Evolutionary conservation across 352 stramenopile species (phyloP).

Genomic region (Phytophthora meadii): DNA sequence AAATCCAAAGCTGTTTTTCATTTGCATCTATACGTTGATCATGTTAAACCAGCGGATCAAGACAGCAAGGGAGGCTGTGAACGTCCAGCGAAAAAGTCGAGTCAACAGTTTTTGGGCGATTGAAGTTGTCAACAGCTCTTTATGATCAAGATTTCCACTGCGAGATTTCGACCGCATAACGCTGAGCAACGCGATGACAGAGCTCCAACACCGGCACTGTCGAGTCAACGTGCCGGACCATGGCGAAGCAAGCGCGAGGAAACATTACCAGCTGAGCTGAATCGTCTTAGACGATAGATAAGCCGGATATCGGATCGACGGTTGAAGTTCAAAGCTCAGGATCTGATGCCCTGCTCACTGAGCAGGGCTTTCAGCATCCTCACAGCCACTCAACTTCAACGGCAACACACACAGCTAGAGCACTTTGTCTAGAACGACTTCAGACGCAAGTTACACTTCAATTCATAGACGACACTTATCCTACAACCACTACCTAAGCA

Average conservation of each 20-base stretch:
- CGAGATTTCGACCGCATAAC: slow-evolving; percentile 14
- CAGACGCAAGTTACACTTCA: slow-evolving; percentile 26
- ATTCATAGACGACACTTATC: slow-evolving; percentile 18
- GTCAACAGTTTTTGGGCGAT: slow-evolving; percentile 18
- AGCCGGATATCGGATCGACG: no score
- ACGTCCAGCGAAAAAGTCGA: slow-evolving; percentile 31
- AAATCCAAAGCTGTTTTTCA: no score
- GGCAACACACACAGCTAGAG: neutral
- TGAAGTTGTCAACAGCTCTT: slow-evolving; percentile 27
- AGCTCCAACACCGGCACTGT: slow-evolving; percentile 24
- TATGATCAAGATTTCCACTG: slow-evolving; percentile 7
- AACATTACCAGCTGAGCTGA: neutral
- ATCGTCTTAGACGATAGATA: neutral
- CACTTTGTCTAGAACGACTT: slow-evolving; percentile 4
- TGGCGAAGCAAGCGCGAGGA: neutral
- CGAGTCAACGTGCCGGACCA: slow-evolving; percentile 18
- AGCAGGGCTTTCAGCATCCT: no score
- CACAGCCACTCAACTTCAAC: neutral
- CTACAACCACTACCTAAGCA: slow-evolving; percentile 8
- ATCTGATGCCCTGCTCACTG: no score
- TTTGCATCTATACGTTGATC: slow-evolving; percentile 3
- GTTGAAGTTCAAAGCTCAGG: no score
- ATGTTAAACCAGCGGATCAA: slow-evolving; percentile 29
- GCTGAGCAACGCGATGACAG: slow-evolving; percentile 23
- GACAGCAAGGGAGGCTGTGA: slow-evolving; percentile 17